phyloP scores from a whole-genome alignment of 768 basidiomycete species.

The Tulasnella calospora region DNA sequence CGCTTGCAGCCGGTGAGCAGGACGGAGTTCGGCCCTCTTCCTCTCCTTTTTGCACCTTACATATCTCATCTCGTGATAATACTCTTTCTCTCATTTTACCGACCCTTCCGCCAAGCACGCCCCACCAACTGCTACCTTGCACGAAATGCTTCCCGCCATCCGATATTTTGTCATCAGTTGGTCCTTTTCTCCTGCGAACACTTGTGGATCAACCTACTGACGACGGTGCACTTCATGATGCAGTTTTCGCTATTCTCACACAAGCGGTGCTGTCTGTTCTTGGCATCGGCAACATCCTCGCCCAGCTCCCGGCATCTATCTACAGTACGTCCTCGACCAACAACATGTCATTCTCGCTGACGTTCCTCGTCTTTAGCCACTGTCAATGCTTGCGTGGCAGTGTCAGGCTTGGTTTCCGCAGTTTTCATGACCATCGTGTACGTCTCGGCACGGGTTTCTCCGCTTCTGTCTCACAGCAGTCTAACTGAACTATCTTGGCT shows the following conservation, averaged over 20 bases:
- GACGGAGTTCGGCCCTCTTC: conserved; percentile 5
- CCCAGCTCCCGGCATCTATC: not conserved
- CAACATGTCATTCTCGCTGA: not conserved
- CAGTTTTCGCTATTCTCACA: conserved; percentile 8
- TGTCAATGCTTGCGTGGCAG: not conserved
- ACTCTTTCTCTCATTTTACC: not conserved
- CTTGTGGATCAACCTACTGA: not conserved
- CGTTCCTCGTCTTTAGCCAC: not conserved
- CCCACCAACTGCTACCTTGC: not conserved
- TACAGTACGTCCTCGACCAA: not conserved
- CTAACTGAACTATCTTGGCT: not conserved
- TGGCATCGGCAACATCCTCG: not conserved
- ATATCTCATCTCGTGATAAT: conserved; percentile 6
- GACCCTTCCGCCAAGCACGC: not conserved
- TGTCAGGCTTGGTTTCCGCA: conserved; percentile 6
- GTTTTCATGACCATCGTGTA: conserved; percentile 18
- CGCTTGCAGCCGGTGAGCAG: conserved; percentile 13
- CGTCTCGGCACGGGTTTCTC: not conserved
- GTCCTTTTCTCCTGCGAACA: not conserved
- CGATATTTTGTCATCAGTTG: conserved; percentile 2
- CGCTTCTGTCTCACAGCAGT: not conserved
- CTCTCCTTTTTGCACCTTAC: not conserved
- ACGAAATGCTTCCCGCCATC: not conserved
- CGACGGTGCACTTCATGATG: not conserved
- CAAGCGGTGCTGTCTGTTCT: conserved; percentile 2